A percentile compares a stretch with the other conserved stretches of the same genome.
phyloP scores from a whole-genome alignment of 768 basidiomycete genomes.

The Tricholomella constricta region DNA sequence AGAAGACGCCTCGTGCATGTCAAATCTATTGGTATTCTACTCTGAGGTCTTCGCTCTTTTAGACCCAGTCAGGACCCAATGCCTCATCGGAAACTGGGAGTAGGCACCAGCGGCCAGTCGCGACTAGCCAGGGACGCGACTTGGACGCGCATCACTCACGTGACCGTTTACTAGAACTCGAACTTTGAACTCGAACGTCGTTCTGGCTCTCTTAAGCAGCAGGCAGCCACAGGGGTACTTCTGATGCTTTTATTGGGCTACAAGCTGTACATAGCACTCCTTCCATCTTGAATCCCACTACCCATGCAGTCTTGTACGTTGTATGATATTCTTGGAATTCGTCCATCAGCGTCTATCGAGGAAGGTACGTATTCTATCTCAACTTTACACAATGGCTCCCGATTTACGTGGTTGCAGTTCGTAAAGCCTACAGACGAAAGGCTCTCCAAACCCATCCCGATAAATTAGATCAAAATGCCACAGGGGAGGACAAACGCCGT shows the following conservation, averaged over 20 bases:
- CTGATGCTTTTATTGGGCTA: slow-evolving; percentile 8
- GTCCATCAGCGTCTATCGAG: slow-evolving; percentile 46
- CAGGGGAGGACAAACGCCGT: slow-evolving; percentile 48
- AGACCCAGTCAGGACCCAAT: too few relatives aligned
- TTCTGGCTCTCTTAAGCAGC: neutral
- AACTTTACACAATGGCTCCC: neutral
- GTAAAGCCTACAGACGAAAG: slow-evolving; percentile 66
- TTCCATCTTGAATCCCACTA: slow-evolving; percentile 14
- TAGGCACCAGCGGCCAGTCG: neutral
- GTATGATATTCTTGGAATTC: slow-evolving; percentile 50
- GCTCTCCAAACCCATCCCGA: slow-evolving; percentile 76
- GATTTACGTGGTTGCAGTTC: slow-evolving; percentile 43
- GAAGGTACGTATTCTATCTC: slow-evolving; percentile 41
- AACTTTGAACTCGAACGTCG: slow-evolving; percentile 1
- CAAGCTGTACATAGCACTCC: neutral
- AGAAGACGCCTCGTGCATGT: too few relatives aligned
- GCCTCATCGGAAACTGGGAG: too few relatives aligned
- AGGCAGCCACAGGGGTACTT: neutral
- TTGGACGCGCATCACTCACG: neutral
- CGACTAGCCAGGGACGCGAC: neutral
- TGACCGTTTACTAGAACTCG: slow-evolving; percentile 7
- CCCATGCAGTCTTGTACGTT: slow-evolving; percentile 33
- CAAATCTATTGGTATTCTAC: too few relatives aligned
- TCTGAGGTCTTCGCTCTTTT: too few relatives aligned
- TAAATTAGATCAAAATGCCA: slow-evolving; percentile 59